Percentiles rank a stretch among this genome's conserved stretches.
Conservation (phyloP, 2,329 filamentous ascomycete genomes). For the Aspergillus hortae region DNA sequence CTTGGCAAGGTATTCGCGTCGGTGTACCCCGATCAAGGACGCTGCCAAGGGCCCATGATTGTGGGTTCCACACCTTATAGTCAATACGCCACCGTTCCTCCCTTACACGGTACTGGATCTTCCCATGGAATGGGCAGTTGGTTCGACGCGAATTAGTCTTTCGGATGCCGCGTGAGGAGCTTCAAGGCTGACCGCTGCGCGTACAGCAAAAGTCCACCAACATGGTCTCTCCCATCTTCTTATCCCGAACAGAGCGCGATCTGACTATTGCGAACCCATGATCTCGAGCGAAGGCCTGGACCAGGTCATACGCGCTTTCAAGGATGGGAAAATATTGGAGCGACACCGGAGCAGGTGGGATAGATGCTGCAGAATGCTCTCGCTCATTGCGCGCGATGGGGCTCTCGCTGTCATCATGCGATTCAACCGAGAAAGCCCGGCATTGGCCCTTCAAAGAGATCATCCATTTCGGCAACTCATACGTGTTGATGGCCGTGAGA, state of each 20-base stretch:
- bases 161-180: not conserved
- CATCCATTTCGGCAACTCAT: not conserved
- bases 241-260: not conserved
- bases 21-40: not conserved
- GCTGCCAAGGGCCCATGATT: not conserved
- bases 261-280: not conserved
- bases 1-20: not conserved
- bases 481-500: not conserved
- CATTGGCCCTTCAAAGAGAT: not conserved
- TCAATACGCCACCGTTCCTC: not conserved
- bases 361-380: not conserved
- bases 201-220: not conserved
- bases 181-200: not conserved
- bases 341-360: not conserved
- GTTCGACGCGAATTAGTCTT: not conserved
- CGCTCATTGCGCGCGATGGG: not conserved
- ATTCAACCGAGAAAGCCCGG: too few species aligned
- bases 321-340: not conserved
- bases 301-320: not conserved
- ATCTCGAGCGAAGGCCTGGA: not conserved
- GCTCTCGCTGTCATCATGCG: not conserved
- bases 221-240: not conserved
- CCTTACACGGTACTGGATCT: not conserved
- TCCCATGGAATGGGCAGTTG: not conserved
- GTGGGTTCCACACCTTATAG: not conserved